Evolutionary conservation across 352 stramenopile species (phyloP).

Genomic region (Phytopythium boreale): DNA sequence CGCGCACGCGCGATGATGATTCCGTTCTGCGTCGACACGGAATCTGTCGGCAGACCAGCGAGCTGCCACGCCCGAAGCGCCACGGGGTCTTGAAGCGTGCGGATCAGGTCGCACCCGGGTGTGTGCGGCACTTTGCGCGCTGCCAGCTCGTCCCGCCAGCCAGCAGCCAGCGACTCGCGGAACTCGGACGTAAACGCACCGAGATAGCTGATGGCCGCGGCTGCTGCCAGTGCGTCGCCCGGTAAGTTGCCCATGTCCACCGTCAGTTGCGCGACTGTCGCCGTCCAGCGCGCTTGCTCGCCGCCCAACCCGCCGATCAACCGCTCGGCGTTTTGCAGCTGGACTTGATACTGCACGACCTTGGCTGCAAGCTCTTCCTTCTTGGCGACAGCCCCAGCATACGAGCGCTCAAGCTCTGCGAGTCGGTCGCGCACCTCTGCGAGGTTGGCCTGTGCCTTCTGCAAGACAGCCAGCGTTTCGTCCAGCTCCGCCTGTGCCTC

Average conservation of each 20-base stretch:
- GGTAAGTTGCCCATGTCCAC: conserved; percentile 85
- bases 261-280: conserved; percentile 65
- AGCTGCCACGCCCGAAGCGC: conserved; percentile 91
- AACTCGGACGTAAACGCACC: conserved; percentile 94
- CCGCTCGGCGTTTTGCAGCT: conserved; percentile 86
- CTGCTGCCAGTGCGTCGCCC: conserved; percentile 90
- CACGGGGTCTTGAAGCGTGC: conserved; percentile 88
- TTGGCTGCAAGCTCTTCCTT: conserved; percentile 90
- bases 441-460: conserved; percentile 77
- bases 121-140: conserved; percentile 81
- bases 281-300: conserved; percentile 83
- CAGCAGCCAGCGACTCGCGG: conserved; percentile 73
- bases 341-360: conserved; percentile 87
- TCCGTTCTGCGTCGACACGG: conserved; percentile 90
- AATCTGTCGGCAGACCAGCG: conserved; percentile 88
- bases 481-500: conserved; percentile 84
- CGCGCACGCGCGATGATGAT: conserved; percentile 91
- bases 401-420: conserved; percentile 80
- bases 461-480: conserved; percentile 78
- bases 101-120: conserved; percentile 80
- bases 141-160: conserved; percentile 81
- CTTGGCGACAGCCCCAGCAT: conserved; percentile 83
- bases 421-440: conserved; percentile 85
- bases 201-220: conserved; percentile 92
- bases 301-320: conserved; percentile 82